Conservation (phyloP, 2,329 filamentous ascomycete species). For the Ascochyta clinopodiicola region DNA sequence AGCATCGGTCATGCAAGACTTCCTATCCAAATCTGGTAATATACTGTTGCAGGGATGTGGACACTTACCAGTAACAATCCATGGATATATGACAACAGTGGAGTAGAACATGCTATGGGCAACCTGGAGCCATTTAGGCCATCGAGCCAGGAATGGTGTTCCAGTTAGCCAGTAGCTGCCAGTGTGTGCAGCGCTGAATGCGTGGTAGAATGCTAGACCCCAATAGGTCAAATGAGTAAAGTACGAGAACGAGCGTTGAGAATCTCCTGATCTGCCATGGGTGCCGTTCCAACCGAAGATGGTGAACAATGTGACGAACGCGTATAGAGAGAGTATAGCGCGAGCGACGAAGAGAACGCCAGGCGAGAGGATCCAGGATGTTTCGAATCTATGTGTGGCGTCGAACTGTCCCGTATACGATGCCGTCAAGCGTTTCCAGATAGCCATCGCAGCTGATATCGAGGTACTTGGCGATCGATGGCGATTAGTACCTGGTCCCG, state of each 20-base stretch:
- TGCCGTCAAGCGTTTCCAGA: conserved; percentile 29
- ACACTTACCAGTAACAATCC: conserved; percentile 53
- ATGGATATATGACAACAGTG: conserved; percentile 52
- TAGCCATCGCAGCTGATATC: conserved; percentile 31
- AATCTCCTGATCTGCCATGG: conserved; percentile 55
- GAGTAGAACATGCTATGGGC: conserved; percentile 52
- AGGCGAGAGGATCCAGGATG: conserved; percentile 80
- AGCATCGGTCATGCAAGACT: not conserved
- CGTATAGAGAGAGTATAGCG: conserved; percentile 64
- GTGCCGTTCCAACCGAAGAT: conserved; percentile 70
- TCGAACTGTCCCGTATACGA: conserved; percentile 49
- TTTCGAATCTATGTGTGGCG: conserved; percentile 70
- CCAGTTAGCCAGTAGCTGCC: conserved; percentile 63
- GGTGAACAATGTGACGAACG: conserved; percentile 72
- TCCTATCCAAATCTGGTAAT: not conserved
- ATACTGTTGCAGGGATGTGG: not conserved
- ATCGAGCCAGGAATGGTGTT: conserved; percentile 45
- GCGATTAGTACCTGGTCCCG: not conserved
- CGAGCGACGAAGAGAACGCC: conserved; percentile 65
- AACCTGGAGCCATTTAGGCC: conserved; percentile 47
- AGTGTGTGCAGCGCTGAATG: conserved; percentile 72
- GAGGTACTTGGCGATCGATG: conserved; percentile 10
- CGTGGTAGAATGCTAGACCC: conserved; percentile 81
- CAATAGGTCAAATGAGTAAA: conserved; percentile 85
- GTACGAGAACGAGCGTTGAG: conserved; percentile 71